Percentiles rank a stretch among this genome's conserved stretches.
These are phyloP conservation scores for Penicillium dipodomyicola DNA, from an alignment of 495 filamentous ascomycete species.

Conservation along the genomic window DNA sequence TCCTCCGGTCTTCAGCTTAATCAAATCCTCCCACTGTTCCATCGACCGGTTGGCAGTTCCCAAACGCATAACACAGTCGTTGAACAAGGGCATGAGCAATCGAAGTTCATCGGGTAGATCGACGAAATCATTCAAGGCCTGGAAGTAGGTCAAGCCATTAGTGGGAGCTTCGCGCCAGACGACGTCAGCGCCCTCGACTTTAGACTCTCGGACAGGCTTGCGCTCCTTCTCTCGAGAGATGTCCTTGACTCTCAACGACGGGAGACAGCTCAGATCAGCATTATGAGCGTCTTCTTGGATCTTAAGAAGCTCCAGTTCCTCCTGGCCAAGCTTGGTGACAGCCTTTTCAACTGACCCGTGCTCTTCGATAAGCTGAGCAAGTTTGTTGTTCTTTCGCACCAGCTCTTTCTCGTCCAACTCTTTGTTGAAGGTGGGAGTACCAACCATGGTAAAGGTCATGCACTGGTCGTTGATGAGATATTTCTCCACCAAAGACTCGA, in stretches of 20 bases:
- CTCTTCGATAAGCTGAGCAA: slow-evolving; percentile 62
- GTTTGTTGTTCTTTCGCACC: slow-evolving; percentile 64
- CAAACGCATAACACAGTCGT: slow-evolving; percentile 86
- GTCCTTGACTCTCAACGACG: slow-evolving; percentile 81
- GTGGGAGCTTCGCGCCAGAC: slow-evolving; percentile 92
- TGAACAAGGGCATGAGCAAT: slow-evolving; percentile 83
- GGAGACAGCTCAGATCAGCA: slow-evolving; percentile 82
- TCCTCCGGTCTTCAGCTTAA: slow-evolving; percentile 96
- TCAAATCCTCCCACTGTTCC: slow-evolving; percentile 92
- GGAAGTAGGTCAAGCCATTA: slow-evolving; percentile 95
- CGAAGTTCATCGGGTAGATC: slow-evolving; percentile 83
- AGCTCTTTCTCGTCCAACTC: slow-evolving; percentile 78
- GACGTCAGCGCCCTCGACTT: slow-evolving; percentile 64
- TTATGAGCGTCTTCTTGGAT: slow-evolving; percentile 79
- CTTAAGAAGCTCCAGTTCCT: slow-evolving; percentile 75
- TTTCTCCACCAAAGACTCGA: slow-evolving; percentile 82
- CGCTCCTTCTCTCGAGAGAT: slow-evolving; percentile 76
- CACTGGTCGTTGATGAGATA: slow-evolving; percentile 85
- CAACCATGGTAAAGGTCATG: slow-evolving; percentile 92
- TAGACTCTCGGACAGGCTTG: slow-evolving; percentile 64
- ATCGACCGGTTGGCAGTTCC: slow-evolving; percentile 84
- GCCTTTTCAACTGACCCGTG: slow-evolving; percentile 71
- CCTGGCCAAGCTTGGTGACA: slow-evolving; percentile 61
- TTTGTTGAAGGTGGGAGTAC: slow-evolving; percentile 66
- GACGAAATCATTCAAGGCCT: slow-evolving; percentile 75